Conservation (phyloP, 768 basidiomycete species). For the Punctularia strigosozonata region DNA sequence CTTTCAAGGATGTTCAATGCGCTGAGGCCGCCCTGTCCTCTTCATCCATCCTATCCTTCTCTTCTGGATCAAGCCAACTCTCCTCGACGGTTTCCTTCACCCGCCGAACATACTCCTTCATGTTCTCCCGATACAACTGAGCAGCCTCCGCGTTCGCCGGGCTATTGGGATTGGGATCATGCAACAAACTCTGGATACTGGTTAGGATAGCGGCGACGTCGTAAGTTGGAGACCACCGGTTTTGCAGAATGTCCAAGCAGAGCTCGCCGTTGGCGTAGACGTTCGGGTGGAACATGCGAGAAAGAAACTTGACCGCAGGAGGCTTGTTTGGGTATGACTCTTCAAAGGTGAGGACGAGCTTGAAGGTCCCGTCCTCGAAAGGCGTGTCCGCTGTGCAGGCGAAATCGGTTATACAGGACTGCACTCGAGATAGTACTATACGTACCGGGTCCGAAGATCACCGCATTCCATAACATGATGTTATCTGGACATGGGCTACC, state of each 20-base stretch:
- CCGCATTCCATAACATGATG: conserved; percentile 99
- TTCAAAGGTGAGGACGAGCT: conserved; percentile 88
- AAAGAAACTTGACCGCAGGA: conserved; percentile 93
- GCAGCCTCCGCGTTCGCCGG: conserved; percentile 99
- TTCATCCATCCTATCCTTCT: conserved; percentile 47
- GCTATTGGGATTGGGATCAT: conserved; percentile 97
- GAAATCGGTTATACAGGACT: conserved; percentile 1
- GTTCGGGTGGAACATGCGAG: conserved; percentile 98
- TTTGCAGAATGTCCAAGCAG: conserved; percentile 96
- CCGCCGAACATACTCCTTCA: conserved; percentile 93
- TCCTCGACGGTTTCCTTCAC: conserved; percentile 93
- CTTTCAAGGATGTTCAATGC: too few species aligned
- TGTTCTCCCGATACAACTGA: conserved; percentile 91
- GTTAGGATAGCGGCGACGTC: conserved; percentile 98
- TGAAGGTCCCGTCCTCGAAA: conserved; percentile 99
- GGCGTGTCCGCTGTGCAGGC: conserved; percentile 76
- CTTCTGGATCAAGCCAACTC: conserved; percentile 80
- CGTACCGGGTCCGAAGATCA: conserved; percentile 96
- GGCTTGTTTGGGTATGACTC: conserved; percentile 99
- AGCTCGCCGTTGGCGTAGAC: conserved; percentile 98
- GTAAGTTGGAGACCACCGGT: conserved; percentile 97
- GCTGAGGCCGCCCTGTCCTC: too few species aligned
- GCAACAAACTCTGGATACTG: conserved; percentile 87
- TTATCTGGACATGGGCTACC: conserved; percentile 97
- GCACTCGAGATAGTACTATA: conserved; percentile 3